Conservation (phyloP, 306 rosid genomes). For the Alnus rubra region DNA sequence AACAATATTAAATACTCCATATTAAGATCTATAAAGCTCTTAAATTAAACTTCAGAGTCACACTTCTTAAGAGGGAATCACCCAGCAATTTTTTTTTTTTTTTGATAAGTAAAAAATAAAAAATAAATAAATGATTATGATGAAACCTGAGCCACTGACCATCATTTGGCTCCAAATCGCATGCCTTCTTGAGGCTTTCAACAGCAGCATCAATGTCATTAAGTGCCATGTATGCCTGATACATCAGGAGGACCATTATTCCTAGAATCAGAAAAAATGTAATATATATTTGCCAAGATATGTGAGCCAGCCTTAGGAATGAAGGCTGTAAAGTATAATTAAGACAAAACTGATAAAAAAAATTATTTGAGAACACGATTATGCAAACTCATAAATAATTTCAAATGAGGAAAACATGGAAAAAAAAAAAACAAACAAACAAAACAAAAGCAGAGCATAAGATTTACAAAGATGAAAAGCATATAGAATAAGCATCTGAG, state of each 20-base stretch:
- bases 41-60: neutral
- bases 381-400: neutral
- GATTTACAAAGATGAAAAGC: neutral
- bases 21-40: neutral
- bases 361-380: neutral
- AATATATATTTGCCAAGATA: conserved; percentile 11
- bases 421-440: neutral
- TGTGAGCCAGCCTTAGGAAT: conserved; percentile 11
- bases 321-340: neutral
- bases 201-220: conserved; percentile 85
- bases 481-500: neutral
- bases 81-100: neutral
- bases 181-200: conserved; percentile 78
- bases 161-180: conserved; percentile 82
- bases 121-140: neutral
- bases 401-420: conserved; percentile 1
- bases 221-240: conserved; percentile 79
- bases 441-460: neutral
- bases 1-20: neutral
- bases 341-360: neutral
- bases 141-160: conserved; percentile 41
- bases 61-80: neutral
- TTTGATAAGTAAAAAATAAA: neutral
- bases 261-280: conserved; percentile 22
- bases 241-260: conserved; percentile 20